Evolutionary conservation across 805 yeast genomes (phyloP).

Genomic region (Pichia exigua): DNA sequence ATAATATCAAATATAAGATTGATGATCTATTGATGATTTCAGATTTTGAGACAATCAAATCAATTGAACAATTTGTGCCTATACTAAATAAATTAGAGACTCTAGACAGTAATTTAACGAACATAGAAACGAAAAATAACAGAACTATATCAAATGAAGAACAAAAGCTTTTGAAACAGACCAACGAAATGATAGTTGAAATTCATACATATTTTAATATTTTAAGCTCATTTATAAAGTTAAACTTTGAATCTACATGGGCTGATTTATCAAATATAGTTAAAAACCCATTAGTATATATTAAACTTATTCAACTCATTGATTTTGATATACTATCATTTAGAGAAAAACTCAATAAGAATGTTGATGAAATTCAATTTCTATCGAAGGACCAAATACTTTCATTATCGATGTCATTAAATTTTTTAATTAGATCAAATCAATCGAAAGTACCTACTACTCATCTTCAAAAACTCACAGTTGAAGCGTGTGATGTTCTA

Average conservation of each 20-base stretch:
- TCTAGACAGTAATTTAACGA: conserved; percentile 18
- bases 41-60: conserved; percentile 15
- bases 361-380: conserved; percentile 29
- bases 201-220: conserved; percentile 27
- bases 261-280: conserved; percentile 64
- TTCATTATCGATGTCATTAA: conserved; percentile 66
- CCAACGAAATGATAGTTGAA: conserved; percentile 2
- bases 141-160: conserved; percentile 21
- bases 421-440: conserved; percentile 24
- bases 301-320: conserved; percentile 27
- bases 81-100: conserved; percentile 19
- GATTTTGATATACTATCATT: conserved; percentile 1
- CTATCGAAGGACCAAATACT: conserved; percentile 59
- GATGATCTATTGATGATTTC: conserved; percentile 8
- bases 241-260: conserved; percentile 53
- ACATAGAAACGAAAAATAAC: conserved; percentile 18
- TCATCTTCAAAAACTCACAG: background rate
- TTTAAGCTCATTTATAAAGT: conserved; percentile 41
- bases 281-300: conserved; percentile 54
- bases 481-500: conserved; percentile 40
- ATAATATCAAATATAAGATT: background rate
- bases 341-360: background rate
- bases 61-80: conserved; percentile 23
- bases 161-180: conserved; percentile 39
- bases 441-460: background rate